Evolutionary conservation across 73 alveolate species (phyloP).

Genomic region (Paramecium caudatum): DNA sequence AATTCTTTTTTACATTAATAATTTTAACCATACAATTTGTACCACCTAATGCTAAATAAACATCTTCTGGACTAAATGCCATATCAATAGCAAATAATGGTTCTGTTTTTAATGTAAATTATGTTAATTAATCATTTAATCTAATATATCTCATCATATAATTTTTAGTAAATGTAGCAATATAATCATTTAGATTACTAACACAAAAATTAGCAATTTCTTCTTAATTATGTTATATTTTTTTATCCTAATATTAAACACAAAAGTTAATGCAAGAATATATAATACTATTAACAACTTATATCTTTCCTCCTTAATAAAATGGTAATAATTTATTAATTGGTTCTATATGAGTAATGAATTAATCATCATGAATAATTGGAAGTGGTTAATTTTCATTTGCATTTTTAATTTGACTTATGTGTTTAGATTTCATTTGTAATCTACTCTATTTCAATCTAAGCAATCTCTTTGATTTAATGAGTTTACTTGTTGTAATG

Average conservation of each 20-base stretch:
- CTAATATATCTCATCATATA: slow-evolving; percentile 70
- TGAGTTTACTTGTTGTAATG: background rate
- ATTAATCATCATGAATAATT: slow-evolving; percentile 19
- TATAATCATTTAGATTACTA: slow-evolving; percentile 63
- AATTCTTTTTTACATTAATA: slow-evolving; percentile 29
- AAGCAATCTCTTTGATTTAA: background rate
- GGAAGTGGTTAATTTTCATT: background rate
- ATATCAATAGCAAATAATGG: slow-evolving; percentile 59
- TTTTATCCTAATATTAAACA: background rate
- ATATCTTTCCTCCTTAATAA: slow-evolving; percentile 45
- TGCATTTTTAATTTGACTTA: background rate
- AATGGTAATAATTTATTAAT: slow-evolving; percentile 37
- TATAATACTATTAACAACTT: background rate
- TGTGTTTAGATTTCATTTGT: slow-evolving; percentile 2
- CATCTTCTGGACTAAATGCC: slow-evolving; percentile 61
- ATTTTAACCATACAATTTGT: slow-evolving; percentile 53
- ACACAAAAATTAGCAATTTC: slow-evolving; percentile 70
- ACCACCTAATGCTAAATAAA: slow-evolving; percentile 15
- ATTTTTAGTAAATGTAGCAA: slow-evolving; percentile 76
- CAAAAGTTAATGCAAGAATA: slow-evolving; percentile 26
- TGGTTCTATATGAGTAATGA: slow-evolving; percentile 53
- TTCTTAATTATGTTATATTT: slow-evolving; percentile 63
- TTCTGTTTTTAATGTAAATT: slow-evolving; percentile 64
- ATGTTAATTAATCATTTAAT: background rate
- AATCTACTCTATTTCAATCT: background rate